Evolutionary conservation across 768 basidiomycete genomes (phyloP), one percentile per base, ranked within the genome.

Genomic region (Rhodotorula sphaerocarpa): DNA sequence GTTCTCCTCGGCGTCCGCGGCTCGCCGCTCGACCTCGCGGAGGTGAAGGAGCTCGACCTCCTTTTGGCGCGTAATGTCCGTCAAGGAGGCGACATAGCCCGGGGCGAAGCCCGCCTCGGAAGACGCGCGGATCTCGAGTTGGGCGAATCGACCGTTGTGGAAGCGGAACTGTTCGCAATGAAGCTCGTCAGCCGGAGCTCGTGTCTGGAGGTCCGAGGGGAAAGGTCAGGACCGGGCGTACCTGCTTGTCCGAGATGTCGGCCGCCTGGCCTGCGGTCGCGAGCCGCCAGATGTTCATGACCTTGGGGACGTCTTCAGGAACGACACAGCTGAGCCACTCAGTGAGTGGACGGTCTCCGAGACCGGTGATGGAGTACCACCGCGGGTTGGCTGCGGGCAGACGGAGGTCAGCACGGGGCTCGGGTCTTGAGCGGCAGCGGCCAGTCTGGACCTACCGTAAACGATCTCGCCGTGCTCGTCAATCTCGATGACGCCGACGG

Each of bases 1-100:
- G 14, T 56, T 66, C 64, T 70, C 58, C 50, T 70, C 69, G 11
- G 62, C 69, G 27, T 70, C 69, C 1, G 42, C n/a, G 3, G 59
- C 59, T 4, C 69, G 48, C 52, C 61, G 55, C 45, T 70, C 69
- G 51, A 70, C 69, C 23, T 46, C 57, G 9, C 51, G 58, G 20
- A 70, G 61, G 56, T 66, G 65, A 6, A 61, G 46, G 41, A 55
- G 33, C 39, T 70, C 69, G 31, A 64, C 11, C 36, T 51, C 53
- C 57, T 67, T 66, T 25, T 63, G 61, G 20, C 31, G 36, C 3
- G 65, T 61, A 46, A 66, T 64, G 48, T 70, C 69, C 27, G 65
- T 66, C 5, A 70, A 27, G 10, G 64, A 47, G 23, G 57, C 59
- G 25, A 67, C 61, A 44, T 50, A 65, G 12, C 61, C 57, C 20